Evolutionary conservation across 192 early-diverging fungal species (phyloP), one percentile per base, ranked within the genome.

Genomic region (Backusella morwellensis): DNA sequence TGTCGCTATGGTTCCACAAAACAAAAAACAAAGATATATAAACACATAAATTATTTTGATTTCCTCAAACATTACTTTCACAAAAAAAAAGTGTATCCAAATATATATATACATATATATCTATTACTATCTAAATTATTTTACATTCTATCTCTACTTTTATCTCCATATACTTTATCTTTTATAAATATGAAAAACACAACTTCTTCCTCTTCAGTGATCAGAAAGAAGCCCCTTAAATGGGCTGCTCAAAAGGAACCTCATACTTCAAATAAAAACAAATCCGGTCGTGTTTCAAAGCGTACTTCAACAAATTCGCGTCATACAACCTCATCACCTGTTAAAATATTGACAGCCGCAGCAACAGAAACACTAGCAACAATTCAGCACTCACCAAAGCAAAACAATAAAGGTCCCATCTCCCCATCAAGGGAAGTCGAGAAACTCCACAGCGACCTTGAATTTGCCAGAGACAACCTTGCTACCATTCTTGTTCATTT

Each of bases 401-500:
- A 50, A 50, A n/a, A 21, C 47, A 50, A 50, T 50, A 29, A 63
- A n/a, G 56, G 23, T 14, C 56, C 2, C 9, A n/a, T 63, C 29
- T 63, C 35, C 4, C 41, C 70, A 26, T 12, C 40, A 5, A 26
- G 29, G 12, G 76, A 82, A 40, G 71, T 75, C 9, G 77, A 75
- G 34, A 74, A 69, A 15, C 35, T 83, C 23, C 78, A 79, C 29
- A 69, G 54, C 14, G 81, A 83, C 36, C 47, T 83, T 1, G 75
- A 72, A 15, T 83, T 79, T 69, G 72, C 81, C 12, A 70, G 68
- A 34, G 81, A 83, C 44, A 66, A 71, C 2, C 7, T 83, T 9
- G 78, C 78, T 32, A 83, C 81, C 21, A 79, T 83, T 63, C 56
- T 69, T 32, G 81, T 83, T 41, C 77, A 78, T 66, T 77, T 79